Conservation (phyloP, 2,329 filamentous ascomycete genomes). For the Xylaria multiplex region DNA sequence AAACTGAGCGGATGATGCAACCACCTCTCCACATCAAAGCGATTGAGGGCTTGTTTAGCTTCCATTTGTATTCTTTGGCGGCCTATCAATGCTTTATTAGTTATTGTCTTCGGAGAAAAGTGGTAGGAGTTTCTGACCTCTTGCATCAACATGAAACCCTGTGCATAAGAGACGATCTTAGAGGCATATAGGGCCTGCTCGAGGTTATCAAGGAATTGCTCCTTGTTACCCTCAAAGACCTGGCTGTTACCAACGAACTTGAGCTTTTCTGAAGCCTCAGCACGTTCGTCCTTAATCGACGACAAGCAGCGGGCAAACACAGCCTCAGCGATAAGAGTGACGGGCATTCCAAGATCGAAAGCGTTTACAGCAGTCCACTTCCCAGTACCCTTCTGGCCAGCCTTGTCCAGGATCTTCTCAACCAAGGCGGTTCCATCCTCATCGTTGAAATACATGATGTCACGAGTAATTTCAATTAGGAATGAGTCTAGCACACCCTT, state of each 20-base stretch:
- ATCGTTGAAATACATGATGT: slow-evolving; percentile 98
- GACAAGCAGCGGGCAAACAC: slow-evolving; percentile 96
- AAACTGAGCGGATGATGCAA: slow-evolving; percentile 99
- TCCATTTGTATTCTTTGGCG: slow-evolving; percentile 95
- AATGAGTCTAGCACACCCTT: slow-evolving; percentile 98
- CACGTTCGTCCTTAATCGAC: slow-evolving; percentile 92
- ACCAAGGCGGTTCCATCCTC: slow-evolving; percentile 90
- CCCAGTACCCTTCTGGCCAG: slow-evolving; percentile 98
- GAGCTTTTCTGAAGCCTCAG: slow-evolving; percentile 81
- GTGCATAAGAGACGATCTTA: slow-evolving; percentile 99
- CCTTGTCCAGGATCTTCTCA: slow-evolving; percentile 99
- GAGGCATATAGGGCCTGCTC: slow-evolving; percentile 99
- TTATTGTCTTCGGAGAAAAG: not conserved
- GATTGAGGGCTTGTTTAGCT: slow-evolving; percentile 99
- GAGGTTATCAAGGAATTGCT: slow-evolving; percentile 93
- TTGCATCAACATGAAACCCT: slow-evolving; percentile 99
- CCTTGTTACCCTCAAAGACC: slow-evolving; percentile 88
- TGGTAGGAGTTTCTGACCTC: slow-evolving; percentile 68
- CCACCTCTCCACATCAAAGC: slow-evolving; percentile 99
- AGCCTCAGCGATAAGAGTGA: slow-evolving; percentile 96
- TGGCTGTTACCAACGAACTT: slow-evolving; percentile 76
- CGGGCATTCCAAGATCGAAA: slow-evolving; percentile 97
- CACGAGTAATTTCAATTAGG: slow-evolving; percentile 98
- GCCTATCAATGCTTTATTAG: slow-evolving; percentile 64
- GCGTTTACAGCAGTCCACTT: slow-evolving; percentile 99